Evolutionary conservation across 768 basidiomycete species (phyloP).

Genomic region (Russula dissimulans): DNA sequence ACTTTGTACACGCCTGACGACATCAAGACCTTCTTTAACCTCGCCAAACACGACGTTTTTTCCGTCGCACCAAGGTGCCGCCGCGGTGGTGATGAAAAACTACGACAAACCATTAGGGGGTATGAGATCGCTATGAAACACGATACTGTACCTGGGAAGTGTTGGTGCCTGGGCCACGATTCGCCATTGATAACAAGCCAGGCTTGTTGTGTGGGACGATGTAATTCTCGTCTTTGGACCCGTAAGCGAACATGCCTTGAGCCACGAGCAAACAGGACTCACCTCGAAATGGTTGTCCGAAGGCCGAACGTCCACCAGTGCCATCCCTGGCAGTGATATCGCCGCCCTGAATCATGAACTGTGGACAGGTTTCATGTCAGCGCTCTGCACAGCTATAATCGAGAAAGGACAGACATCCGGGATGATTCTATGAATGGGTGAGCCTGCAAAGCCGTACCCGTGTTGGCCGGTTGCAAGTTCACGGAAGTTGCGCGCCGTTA

Average conservation of each 20-base stretch:
- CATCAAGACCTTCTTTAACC: slow-evolving; percentile 51
- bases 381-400: neutral
- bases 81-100: slow-evolving; percentile 73
- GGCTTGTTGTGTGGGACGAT: slow-evolving; percentile 49
- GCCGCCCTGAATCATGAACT: slow-evolving; percentile 84
- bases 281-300: slow-evolving; percentile 73
- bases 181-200: slow-evolving; percentile 78
- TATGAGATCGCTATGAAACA: neutral
- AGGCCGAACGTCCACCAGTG: slow-evolving; percentile 81
- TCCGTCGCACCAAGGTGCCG: slow-evolving; percentile 63
- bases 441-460: slow-evolving; percentile 41
- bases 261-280: slow-evolving; percentile 17
- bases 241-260: neutral
- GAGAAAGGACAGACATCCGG: slow-evolving; percentile 38
- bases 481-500: slow-evolving; percentile 46
- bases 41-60: slow-evolving; percentile 68
- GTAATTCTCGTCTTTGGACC: slow-evolving; percentile 58
- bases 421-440: slow-evolving; percentile 51
- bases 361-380: neutral
- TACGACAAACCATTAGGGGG: slow-evolving; percentile 19
- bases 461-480: slow-evolving; percentile 43
- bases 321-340: slow-evolving; percentile 72
- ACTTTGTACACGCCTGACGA: slow-evolving; percentile 53
- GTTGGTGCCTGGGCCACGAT: slow-evolving; percentile 73
- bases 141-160: slow-evolving; percentile 55